Evolutionary conservation across 371 early-diverging fungal genomes (phyloP).

Genomic region (Rhizopus arrhizus): DNA sequence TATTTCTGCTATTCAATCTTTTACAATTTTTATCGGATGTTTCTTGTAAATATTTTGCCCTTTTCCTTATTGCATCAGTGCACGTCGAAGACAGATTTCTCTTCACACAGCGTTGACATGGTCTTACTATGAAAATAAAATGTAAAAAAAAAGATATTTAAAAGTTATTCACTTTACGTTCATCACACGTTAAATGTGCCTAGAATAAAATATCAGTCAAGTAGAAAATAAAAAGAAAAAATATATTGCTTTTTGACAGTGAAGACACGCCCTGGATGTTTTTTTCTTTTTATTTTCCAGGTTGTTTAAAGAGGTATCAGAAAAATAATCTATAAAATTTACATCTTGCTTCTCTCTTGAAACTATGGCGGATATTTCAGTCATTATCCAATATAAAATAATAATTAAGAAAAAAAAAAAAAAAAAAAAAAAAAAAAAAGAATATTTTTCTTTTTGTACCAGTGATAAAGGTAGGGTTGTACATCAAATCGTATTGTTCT

Average conservation of each 20-base stretch:
- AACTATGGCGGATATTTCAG: too few species aligned
- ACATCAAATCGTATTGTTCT: too few species aligned
- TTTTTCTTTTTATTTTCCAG: conserved; percentile 25
- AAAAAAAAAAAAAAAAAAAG: too few species aligned
- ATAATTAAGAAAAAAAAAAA: too few species aligned
- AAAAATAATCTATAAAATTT: neutral
- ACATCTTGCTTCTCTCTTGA: too few species aligned
- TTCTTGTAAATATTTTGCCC: conserved; percentile 54
- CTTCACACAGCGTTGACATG: conserved; percentile 85
- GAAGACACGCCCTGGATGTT: conserved; percentile 39
- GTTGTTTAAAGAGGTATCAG: neutral
- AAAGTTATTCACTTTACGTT: conserved; percentile 45
- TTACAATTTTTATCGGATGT: neutral
- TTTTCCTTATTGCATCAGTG: conserved; percentile 77
- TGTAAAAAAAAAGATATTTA: conserved; percentile 10
- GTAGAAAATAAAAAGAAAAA: too few species aligned
- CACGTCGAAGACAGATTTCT: conserved; percentile 74
- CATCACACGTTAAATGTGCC: conserved; percentile 72
- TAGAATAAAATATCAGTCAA: conserved; percentile 1
- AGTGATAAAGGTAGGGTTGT: too few species aligned
- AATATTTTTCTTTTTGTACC: too few species aligned
- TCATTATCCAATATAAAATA: too few species aligned
- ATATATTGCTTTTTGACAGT: conserved; percentile 45
- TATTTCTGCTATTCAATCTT: conserved; percentile 13
- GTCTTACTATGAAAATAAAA: conserved; percentile 57